Conservation (phyloP, 169 alveolate species). For the Perkinsus olseni region DNA sequence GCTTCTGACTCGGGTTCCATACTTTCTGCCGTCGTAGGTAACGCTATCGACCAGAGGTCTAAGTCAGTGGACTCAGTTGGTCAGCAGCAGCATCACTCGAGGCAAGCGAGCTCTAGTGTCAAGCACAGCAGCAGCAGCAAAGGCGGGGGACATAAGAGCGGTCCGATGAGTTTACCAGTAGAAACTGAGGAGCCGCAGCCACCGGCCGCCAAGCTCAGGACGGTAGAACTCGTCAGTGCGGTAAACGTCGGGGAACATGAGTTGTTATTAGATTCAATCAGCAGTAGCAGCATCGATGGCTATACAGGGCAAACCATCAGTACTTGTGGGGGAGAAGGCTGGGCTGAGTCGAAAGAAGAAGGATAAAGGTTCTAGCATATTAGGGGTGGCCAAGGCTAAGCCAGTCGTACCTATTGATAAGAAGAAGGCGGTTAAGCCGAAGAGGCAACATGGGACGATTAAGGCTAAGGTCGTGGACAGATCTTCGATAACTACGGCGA, state of each 20-base stretch:
- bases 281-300: background rate
- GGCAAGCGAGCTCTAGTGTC: background rate
- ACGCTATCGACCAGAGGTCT: too few relatives aligned
- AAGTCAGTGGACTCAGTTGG: too few relatives aligned
- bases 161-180: background rate
- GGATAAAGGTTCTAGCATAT: background rate
- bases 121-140: background rate
- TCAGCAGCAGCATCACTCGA: background rate
- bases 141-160: background rate
- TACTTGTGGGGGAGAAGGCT: background rate
- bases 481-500: too few relatives aligned
- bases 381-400: too few relatives aligned
- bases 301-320: background rate
- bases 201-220: background rate
- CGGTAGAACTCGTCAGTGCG: background rate
- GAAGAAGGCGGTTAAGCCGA: too few relatives aligned
- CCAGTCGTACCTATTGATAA: too few relatives aligned
- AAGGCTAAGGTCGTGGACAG: too few relatives aligned
- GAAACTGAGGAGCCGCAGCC: background rate
- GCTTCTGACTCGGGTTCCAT: too few relatives aligned
- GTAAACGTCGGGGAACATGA: background rate
- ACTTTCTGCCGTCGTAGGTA: too few relatives aligned
- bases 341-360: background rate
- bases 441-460: too few relatives aligned
- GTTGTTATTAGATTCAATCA: background rate